Base-by-base conservation (phyloP, 495 filamentous ascomycete genomes). In the Lichina pygmaea region DNA sequence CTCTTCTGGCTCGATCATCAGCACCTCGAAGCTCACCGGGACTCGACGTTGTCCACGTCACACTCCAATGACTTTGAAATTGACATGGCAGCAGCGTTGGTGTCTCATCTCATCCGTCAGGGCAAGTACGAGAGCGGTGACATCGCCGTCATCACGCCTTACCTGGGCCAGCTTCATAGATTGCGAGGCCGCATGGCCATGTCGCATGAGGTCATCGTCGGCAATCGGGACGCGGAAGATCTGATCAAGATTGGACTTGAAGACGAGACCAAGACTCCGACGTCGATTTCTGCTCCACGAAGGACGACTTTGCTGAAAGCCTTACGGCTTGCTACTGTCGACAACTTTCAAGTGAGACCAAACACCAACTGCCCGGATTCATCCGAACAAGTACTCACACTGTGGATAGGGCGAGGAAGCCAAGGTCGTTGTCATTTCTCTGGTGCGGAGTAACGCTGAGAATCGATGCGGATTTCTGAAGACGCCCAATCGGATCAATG, bases 101-200 rank as follows among this genome's bases (percentile, higher is more conserved):
- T 89, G 3, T 66, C 65, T 3, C 80, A 92, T 56, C 64, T 92
- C 8, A 59, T 81, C n/a, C 61, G 61, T 1, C 81, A 91, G 51
- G 77, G 78, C 4, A 52, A 51, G 2, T 86, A 86, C 50, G n/a
- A 52, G 34, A 58, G 52, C 1, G 62, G 65, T 0, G 78, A 91
- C 43, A 86, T 92, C 54, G 79, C 81, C 3, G 72, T 92, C 8
- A 50, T 91, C 1, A 85, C 81, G 2, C 83, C 78, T 0, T 84
- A 85, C 51, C 55, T 75, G 7, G 76, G 77, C 8, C 82, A 92
- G 52, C 59, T 91, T 7, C 65, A 70, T 33, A 69, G 66, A 36
- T 61, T 89, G 31, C 62, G 66, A 7, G 57, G 60, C 15, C 60
- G 55, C 33, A 57, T 86, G 37, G 49, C 55, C 5, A 52, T 50